Evolutionary conservation across 23 red algal species (phyloP).

Genomic region (Gracilaria caudata): DNA sequence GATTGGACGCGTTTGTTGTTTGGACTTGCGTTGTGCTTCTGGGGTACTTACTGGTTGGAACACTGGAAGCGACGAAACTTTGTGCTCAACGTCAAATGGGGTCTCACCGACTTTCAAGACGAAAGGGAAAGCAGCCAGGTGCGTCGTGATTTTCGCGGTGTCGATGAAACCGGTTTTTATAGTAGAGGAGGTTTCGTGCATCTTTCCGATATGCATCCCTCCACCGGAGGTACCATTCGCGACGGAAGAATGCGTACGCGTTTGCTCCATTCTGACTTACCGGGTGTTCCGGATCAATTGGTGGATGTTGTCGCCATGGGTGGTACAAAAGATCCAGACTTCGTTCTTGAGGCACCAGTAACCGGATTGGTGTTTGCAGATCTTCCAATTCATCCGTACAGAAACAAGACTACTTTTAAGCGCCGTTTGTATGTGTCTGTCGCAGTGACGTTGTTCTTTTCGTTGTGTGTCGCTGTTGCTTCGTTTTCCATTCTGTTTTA

Average conservation of each 20-base stretch:
- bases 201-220: slow-evolving; percentile 46
- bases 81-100: slow-evolving; percentile 73
- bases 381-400: slow-evolving; percentile 54
- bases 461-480: slow-evolving; percentile 22
- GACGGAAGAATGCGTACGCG: not conserved
- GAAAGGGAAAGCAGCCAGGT: slow-evolving; percentile 49
- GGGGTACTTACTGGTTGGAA: slow-evolving; percentile 59
- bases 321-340: slow-evolving; percentile 39
- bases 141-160: slow-evolving; percentile 43
- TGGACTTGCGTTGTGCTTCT: slow-evolving; percentile 56
- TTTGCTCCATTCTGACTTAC: not conserved
- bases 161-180: slow-evolving; percentile 50
- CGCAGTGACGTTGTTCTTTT: slow-evolving; percentile 50
- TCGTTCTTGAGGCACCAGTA: slow-evolving; percentile 49
- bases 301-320: slow-evolving; percentile 46
- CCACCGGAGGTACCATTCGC: not conserved
- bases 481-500: slow-evolving; percentile 53
- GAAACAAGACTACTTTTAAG: slow-evolving; percentile 2
- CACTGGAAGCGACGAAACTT: slow-evolving; percentile 77
- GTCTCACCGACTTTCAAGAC: slow-evolving; percentile 49
- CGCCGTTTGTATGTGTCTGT: slow-evolving; percentile 37
- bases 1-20: slow-evolving; percentile 31
- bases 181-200: slow-evolving; percentile 66
- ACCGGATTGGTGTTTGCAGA: slow-evolving; percentile 59
- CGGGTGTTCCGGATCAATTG: slow-evolving; percentile 5